These are phyloP conservation scores for Hirschfeldia incana DNA, from an alignment of 345 rosid genomes.

Conservation along the genomic window DNA sequence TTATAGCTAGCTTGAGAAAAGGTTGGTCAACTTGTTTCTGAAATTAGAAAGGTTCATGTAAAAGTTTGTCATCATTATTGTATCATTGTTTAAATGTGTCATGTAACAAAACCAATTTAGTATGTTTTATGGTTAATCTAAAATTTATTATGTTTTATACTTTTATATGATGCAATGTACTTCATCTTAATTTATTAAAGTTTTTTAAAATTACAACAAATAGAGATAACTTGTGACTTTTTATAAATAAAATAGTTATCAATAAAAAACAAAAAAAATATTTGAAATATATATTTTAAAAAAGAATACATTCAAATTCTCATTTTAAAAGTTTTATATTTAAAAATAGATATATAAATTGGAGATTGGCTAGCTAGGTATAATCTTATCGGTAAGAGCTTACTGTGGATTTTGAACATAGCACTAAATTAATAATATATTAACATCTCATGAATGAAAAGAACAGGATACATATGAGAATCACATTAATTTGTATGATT, in stretches of 20 bases:
- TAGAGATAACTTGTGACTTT: neutral
- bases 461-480: too few species aligned
- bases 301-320: neutral
- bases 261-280: neutral
- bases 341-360: too few species aligned
- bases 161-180: neutral
- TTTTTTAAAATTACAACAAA: neutral
- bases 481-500: too few species aligned
- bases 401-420: neutral
- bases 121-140: neutral
- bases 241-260: neutral
- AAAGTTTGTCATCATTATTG: constrained; percentile 22
- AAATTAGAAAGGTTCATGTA: constrained; percentile 13
- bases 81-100: constrained; percentile 24
- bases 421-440: neutral
- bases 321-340: too few species aligned
- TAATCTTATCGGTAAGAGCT: neutral
- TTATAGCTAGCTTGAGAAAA: constrained; percentile 3
- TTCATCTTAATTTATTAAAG: neutral
- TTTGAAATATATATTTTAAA: too few species aligned
- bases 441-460: neutral
- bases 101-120: constrained; percentile 14
- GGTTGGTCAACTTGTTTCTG: neutral
- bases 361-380: too few species aligned
- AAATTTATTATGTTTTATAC: neutral